These are phyloP conservation scores for Pontederia paniculata DNA, from an alignment of 176 grass and related monocot genomes.

Conservation along the genomic window DNA sequence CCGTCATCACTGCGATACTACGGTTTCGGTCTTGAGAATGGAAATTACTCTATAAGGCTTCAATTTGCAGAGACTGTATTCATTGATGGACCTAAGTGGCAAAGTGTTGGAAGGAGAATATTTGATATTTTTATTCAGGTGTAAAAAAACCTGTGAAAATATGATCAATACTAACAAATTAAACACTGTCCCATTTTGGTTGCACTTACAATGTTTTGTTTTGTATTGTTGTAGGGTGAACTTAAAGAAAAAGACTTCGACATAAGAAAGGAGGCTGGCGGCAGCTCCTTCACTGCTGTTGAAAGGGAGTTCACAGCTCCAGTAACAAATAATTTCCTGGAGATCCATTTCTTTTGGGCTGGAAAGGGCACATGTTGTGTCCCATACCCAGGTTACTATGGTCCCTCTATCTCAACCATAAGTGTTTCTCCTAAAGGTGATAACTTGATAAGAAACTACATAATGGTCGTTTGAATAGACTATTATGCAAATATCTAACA, in stretches of 20 bases:
- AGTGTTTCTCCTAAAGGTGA: conserved; percentile 20
- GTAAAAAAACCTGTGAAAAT: not conserved
- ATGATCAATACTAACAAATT: not conserved
- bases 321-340: conserved; percentile 29
- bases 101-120: conserved; percentile 31
- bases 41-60: conserved; percentile 31
- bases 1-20: conserved; percentile 30
- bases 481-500: not conserved
- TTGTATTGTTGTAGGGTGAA: conserved; percentile 15
- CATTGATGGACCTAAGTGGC: conserved; percentile 17
- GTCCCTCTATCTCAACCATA: conserved; percentile 23
- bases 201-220: not conserved
- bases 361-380: conserved; percentile 29
- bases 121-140: conserved; percentile 51
- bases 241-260: conserved; percentile 22
- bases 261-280: conserved; percentile 23
- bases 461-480: not conserved
- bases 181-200: not conserved
- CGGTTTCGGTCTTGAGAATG: conserved; percentile 40
- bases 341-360: conserved; percentile 35
- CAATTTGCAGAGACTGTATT: conserved; percentile 26
- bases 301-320: conserved; percentile 4
- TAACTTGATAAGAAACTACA: not conserved
- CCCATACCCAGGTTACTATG: conserved; percentile 17
- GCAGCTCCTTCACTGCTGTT: conserved; percentile 8